These are phyloP conservation scores for Plasmopara halstedii DNA, from an alignment of 352 stramenopile genomes.

Conservation along the genomic window DNA sequence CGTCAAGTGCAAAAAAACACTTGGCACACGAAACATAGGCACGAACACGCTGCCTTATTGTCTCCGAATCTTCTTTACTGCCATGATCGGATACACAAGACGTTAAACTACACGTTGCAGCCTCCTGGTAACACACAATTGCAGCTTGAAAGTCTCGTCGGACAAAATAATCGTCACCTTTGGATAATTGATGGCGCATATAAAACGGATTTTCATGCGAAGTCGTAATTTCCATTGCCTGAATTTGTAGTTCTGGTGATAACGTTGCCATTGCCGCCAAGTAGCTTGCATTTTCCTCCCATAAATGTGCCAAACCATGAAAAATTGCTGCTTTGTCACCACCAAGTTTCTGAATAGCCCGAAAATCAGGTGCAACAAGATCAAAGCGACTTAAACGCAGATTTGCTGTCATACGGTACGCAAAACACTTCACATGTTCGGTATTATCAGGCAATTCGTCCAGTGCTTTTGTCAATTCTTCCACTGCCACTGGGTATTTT, in stretches of 20 bases:
- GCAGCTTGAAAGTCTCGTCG: conserved; percentile 47
- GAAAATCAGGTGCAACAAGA: conserved; percentile 39
- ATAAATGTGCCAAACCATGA: conserved; percentile 59
- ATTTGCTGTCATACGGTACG: conserved; percentile 68
- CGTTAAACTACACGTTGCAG: conserved; percentile 14
- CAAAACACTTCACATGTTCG: conserved; percentile 66
- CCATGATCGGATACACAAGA: conserved; percentile 10
- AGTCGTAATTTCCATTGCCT: conserved; percentile 26
- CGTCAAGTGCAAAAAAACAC: conserved; percentile 51
- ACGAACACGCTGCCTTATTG: conserved; percentile 28
- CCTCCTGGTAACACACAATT: conserved; percentile 45
- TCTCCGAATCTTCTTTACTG: conserved; percentile 26
- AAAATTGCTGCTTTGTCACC: conserved; percentile 73
- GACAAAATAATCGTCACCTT: conserved; percentile 53
- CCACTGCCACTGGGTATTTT: conserved; percentile 49
- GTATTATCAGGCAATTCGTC: conserved; percentile 46
- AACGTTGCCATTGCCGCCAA: conserved; percentile 27
- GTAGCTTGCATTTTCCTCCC: conserved; percentile 55
- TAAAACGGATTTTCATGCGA: conserved; percentile 37
- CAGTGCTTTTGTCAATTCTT: conserved; percentile 37
- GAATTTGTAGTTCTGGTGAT: conserved; percentile 23
- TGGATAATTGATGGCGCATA: conserved; percentile 47
- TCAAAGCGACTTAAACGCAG: conserved; percentile 50
- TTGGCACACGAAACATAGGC: conserved; percentile 51
- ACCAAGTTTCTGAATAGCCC: conserved; percentile 43